phyloP scores from a whole-genome alignment of 305 asterid species.

The Stenogyne calaminthoides region DNA sequence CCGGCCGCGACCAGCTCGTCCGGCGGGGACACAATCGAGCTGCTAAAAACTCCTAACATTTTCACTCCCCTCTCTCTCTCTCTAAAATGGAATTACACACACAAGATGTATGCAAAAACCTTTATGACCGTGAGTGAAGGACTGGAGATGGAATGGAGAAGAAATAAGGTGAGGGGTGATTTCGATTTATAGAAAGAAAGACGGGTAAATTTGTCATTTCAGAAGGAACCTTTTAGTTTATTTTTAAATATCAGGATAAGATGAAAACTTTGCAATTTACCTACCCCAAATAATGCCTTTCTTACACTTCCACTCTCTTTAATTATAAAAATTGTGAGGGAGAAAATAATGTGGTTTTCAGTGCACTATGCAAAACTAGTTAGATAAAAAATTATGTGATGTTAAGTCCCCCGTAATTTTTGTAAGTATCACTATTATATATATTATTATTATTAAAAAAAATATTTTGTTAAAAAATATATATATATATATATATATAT shows the following conservation, averaged over 20 bases:
- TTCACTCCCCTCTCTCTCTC: conserved; percentile 25
- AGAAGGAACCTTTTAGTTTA: neutral
- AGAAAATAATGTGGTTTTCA: neutral
- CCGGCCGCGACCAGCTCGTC: conserved; percentile 99
- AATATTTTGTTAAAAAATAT: no score
- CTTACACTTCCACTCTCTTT: conserved; percentile 16
- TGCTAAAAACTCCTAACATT: conserved; percentile 95
- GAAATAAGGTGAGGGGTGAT: conserved; percentile 17
- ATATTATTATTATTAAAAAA: no score
- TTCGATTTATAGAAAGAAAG: conserved; percentile 51
- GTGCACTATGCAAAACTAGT: no score
- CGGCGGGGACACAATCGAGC: conserved; percentile 85
- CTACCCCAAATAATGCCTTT: conserved; percentile 18
- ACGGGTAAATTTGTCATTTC: conserved; percentile 36
- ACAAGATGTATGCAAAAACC: conserved; percentile 3
- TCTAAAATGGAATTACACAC: neutral
- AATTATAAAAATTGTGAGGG: neutral
- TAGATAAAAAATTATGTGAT: no score
- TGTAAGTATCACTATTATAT: no score
- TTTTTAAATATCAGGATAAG: neutral
- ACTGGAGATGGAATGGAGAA: conserved; percentile 34
- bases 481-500: no score
- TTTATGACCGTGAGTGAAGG: conserved; percentile 24
- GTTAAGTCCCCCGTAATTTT: no score
- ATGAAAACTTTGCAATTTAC: conserved; percentile 30